phyloP scores from a whole-genome alignment of 2,329 filamentous ascomycete genomes.

The Chalara sp. region DNA sequence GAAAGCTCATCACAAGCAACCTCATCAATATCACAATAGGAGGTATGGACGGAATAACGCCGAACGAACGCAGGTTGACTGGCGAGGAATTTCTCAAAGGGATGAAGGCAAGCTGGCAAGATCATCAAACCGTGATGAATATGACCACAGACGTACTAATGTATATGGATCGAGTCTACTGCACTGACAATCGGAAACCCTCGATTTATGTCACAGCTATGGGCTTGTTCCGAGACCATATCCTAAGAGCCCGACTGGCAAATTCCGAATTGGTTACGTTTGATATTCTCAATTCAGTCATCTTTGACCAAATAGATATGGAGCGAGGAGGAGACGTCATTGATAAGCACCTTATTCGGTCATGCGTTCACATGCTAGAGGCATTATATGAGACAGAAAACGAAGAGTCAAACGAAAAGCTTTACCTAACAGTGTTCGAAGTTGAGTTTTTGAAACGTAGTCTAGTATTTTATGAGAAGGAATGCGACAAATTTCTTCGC shows the following conservation, averaged over 20 bases:
- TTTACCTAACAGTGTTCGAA: constrained; percentile 83
- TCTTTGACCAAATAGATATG: constrained; percentile 88
- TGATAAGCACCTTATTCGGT: constrained; percentile 73
- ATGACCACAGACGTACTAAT: constrained; percentile 96
- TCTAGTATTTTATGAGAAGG: constrained; percentile 63
- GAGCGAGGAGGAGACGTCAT: constrained; percentile 87
- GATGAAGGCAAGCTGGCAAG: constrained; percentile 74
- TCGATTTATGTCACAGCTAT: constrained; percentile 82
- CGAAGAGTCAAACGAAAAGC: constrained; percentile 69
- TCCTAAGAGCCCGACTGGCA: constrained; percentile 57
- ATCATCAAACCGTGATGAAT: constrained; percentile 88
- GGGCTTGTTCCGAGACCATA: constrained; percentile 79
- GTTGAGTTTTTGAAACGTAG: constrained; percentile 67
- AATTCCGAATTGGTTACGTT: constrained; percentile 49
- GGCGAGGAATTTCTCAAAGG: constrained; percentile 78
- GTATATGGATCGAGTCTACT: constrained; percentile 90
- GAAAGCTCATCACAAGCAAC: constrained; percentile 62
- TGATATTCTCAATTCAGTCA: constrained; percentile 69
- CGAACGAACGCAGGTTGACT: constrained; percentile 69
- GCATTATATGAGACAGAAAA: constrained; percentile 75
- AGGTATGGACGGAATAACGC: constrained; percentile 50
- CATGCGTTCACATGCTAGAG: constrained; percentile 85
- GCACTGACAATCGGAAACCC: constrained; percentile 62
- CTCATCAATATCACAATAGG: constrained; percentile 56
- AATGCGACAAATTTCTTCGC: constrained; percentile 68